These are phyloP conservation scores for Paramecium pentaurelia DNA, from an alignment of 73 alveolate genomes.

Conservation along the genomic window DNA sequence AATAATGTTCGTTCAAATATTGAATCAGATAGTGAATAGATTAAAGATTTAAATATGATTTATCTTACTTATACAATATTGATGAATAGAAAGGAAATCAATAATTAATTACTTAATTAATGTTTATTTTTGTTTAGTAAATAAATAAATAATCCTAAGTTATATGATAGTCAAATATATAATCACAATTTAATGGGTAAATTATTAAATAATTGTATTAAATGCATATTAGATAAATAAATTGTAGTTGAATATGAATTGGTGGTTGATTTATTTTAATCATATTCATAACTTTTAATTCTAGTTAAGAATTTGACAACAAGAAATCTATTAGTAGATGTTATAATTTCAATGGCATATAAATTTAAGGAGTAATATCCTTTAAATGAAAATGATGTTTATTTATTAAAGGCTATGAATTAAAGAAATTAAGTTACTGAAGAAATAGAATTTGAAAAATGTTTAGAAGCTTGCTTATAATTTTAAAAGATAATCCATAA, in stretches of 20 bases:
- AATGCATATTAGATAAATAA: not conserved
- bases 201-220: not conserved
- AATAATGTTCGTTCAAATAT: not conserved
- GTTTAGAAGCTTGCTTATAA: constrained; percentile 10
- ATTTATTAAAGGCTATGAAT: not conserved
- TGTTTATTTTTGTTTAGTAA: not conserved
- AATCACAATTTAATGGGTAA: not conserved
- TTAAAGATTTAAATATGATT: not conserved
- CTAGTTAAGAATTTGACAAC: not conserved
- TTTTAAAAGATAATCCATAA: not conserved
- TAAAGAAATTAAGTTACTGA: not conserved
- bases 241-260: not conserved
- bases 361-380: not conserved
- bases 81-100: not conserved
- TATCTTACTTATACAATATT: not conserved
- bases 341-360: not conserved
- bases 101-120: not conserved
- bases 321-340: not conserved
- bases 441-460: not conserved
- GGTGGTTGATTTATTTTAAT: not conserved
- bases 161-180: not conserved
- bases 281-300: not conserved
- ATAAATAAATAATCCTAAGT: not conserved
- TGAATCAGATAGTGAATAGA: not conserved
- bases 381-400: not conserved